phyloP scores from a whole-genome alignment of 345 rosid species.

The Heritiera littoralis region DNA sequence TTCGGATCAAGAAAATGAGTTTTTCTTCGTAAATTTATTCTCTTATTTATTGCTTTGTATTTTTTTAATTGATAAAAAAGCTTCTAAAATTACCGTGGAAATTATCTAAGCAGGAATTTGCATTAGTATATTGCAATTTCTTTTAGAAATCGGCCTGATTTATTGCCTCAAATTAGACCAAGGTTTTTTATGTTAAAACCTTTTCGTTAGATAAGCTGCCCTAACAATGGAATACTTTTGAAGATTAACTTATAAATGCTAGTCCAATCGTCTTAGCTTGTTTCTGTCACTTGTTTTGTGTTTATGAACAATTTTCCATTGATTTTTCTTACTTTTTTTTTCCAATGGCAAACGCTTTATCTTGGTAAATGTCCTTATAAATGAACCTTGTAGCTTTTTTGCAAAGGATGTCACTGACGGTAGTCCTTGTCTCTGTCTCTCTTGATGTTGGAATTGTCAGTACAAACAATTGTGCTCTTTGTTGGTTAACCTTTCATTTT shows the following conservation, averaged over 20 bases:
- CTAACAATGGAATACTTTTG: background rate
- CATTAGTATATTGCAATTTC: background rate
- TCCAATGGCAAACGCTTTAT: background rate
- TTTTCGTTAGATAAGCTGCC: background rate
- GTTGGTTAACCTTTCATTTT: background rate
- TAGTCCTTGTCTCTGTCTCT: background rate
- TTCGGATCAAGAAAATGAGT: background rate
- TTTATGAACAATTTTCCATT: background rate
- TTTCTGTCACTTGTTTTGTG: background rate
- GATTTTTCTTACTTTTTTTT: background rate
- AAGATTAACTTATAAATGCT: background rate
- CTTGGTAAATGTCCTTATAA: background rate
- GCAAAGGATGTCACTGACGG: background rate
- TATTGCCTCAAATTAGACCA: background rate
- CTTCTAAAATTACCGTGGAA: background rate
- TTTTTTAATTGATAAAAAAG: background rate
- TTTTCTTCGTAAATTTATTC: background rate
- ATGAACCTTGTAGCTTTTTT: background rate
- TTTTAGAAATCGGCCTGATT: background rate
- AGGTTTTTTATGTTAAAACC: background rate
- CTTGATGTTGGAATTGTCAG: background rate
- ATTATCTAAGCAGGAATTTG: background rate
- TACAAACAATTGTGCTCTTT: background rate
- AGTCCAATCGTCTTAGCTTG: background rate
- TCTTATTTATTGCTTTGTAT: too few relatives aligned